These are phyloP conservation scores for Zoysia pacifica DNA, from an alignment of 176 grass and related monocot genomes.

Conservation along the genomic window DNA sequence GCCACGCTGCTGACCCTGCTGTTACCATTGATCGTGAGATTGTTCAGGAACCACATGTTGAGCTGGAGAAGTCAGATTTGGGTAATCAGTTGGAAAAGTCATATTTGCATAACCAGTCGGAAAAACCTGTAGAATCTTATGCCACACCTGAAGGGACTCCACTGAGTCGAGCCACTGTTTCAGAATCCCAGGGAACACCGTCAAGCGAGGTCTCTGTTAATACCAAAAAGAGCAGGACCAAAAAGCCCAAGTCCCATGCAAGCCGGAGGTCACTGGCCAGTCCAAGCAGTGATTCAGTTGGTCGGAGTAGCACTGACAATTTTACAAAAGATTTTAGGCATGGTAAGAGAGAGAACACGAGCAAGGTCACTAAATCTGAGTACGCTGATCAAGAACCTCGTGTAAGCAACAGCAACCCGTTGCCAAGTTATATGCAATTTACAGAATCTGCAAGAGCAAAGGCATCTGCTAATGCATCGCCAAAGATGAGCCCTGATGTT, in stretches of 20 bases:
- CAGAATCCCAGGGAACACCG: conserved; percentile 71
- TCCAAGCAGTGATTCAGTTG: conserved; percentile 61
- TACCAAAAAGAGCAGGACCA: conserved; percentile 64
- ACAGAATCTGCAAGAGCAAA: conserved; percentile 96
- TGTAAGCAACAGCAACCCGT: conserved; percentile 71
- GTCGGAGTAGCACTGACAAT: conserved; percentile 59
- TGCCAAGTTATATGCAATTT: conserved; percentile 97
- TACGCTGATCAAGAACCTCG: conserved; percentile 64
- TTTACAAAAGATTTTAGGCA: conserved; percentile 61
- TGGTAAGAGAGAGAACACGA: conserved; percentile 53
- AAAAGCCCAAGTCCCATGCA: conserved; percentile 48
- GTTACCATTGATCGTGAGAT: conserved; percentile 19
- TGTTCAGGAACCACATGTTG: conserved; percentile 45
- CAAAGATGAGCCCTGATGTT: conserved; percentile 82
- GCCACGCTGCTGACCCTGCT: conserved; percentile 7
- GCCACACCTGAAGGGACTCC: conserved; percentile 70
- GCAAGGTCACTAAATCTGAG: conserved; percentile 50
- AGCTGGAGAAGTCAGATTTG: conserved; percentile 29
- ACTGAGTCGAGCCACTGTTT: conserved; percentile 47
- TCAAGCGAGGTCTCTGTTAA: conserved; percentile 89
- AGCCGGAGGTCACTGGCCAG: conserved; percentile 65
- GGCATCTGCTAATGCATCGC: conserved; percentile 56
- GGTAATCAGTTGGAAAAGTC: conserved; percentile 40
- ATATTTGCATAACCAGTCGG: conserved; percentile 35
- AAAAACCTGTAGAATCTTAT: conserved; percentile 49